Conservation (phyloP, 2,329 filamentous ascomycete species). For the Myriosclerotinia curreyana region DNA sequence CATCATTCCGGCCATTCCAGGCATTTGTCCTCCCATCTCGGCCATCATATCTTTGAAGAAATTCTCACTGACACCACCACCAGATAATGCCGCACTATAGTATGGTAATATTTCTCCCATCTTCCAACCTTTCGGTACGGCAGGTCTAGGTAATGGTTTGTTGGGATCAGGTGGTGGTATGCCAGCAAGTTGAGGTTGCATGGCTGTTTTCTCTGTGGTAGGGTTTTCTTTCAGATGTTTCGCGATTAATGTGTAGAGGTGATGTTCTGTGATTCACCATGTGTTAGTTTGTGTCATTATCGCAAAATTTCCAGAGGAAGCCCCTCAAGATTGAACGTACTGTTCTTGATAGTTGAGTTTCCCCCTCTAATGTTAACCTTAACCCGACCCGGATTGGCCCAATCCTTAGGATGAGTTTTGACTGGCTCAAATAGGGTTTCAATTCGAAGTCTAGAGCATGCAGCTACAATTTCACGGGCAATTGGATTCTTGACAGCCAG, state of each 20-base stretch:
- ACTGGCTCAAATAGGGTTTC: constrained; percentile 82
- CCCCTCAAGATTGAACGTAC: constrained; percentile 43
- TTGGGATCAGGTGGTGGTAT: constrained; percentile 59
- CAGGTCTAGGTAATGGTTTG: constrained; percentile 67
- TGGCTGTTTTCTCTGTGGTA: constrained; percentile 67
- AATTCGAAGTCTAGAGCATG: constrained; percentile 69
- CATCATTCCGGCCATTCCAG: constrained; percentile 43
- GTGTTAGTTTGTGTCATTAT: neutral
- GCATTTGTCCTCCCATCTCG: constrained; percentile 64
- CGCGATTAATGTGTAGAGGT: constrained; percentile 79
- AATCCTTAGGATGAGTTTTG: constrained; percentile 93
- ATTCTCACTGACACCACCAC: constrained; percentile 91
- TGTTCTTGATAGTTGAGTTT: constrained; percentile 60
- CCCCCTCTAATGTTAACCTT: constrained; percentile 68
- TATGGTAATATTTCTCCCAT: constrained; percentile 80
- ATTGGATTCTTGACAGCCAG: constrained; percentile 82
- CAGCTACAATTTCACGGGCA: constrained; percentile 83
- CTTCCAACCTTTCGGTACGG: constrained; percentile 86
- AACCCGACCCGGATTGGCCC: constrained; percentile 92
- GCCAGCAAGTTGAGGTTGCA: constrained; percentile 70
- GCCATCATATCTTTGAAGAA: constrained; percentile 96
- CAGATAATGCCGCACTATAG: constrained; percentile 84
- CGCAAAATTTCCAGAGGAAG: neutral
- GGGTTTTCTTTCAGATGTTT: constrained; percentile 74
- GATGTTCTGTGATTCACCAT: constrained; percentile 59